These are phyloP conservation scores for Coemansia sp. DNA, from an alignment of 192 early-diverging fungal genomes.

Conservation along the genomic window DNA sequence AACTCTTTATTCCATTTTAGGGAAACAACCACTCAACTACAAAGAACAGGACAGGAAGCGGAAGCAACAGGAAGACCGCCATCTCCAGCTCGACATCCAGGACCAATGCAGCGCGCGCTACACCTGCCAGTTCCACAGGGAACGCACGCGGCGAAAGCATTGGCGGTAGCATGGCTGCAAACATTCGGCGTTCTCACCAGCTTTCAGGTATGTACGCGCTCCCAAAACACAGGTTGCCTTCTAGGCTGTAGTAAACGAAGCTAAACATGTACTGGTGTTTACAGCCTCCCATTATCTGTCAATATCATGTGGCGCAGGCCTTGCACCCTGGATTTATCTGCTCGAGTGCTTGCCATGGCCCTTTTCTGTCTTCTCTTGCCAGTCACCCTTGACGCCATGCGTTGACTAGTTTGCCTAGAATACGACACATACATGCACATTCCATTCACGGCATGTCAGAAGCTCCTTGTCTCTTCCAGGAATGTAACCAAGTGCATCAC, in stretches of 20 bases:
- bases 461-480: slow-evolving; percentile 2
- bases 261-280: neutral
- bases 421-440: neutral
- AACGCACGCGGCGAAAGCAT: slow-evolving; percentile 29
- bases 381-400: slow-evolving; percentile 5
- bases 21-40: slow-evolving; percentile 43
- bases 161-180: slow-evolving; percentile 18
- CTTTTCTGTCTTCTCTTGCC: neutral
- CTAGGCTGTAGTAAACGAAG: neutral
- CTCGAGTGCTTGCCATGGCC: neutral
- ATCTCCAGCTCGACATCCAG: neutral
- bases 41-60: slow-evolving; percentile 19
- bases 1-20: slow-evolving; percentile 14
- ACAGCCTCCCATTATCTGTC: neutral
- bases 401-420: neutral
- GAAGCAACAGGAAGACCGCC: slow-evolving; percentile 14
- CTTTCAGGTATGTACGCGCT: slow-evolving; percentile 9
- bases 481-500: neutral
- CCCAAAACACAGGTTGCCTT: neutral
- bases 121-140: slow-evolving; percentile 7
- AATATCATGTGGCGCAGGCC: slow-evolving; percentile 12
- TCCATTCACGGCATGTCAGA: neutral
- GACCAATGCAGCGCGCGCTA: slow-evolving; percentile 13
- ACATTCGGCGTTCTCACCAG: slow-evolving; percentile 29
- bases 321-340: slow-evolving; percentile 6